phyloP scores from a whole-genome alignment of 164 flowering plant genomes.

The Paratinospora sagittata region DNA sequence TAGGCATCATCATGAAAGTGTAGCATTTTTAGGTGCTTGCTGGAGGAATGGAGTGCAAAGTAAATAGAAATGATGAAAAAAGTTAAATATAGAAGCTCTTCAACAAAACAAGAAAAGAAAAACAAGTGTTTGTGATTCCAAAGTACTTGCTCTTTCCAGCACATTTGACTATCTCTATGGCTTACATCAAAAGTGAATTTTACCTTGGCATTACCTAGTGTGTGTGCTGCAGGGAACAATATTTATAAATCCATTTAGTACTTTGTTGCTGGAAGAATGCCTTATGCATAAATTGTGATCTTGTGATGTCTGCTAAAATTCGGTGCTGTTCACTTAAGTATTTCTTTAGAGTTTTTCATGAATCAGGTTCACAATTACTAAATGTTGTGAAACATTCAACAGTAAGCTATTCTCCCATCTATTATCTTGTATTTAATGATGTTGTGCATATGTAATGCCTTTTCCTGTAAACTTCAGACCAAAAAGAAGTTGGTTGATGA shows the following conservation, averaged over 20 bases:
- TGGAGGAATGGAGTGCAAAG: not conserved
- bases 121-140: not conserved
- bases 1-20: not conserved
- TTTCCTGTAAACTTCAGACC: conserved; percentile 28
- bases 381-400: not conserved
- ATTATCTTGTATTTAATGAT: not conserved
- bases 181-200: not conserved
- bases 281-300: not conserved
- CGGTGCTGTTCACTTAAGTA: not conserved
- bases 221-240: not conserved
- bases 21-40: not conserved
- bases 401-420: not conserved
- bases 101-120: not conserved
- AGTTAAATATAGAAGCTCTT: not conserved
- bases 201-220: not conserved
- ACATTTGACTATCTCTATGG: not conserved
- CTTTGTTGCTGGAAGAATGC: not conserved
- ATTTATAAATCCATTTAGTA: not conserved
- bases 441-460: not conserved
- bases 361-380: not conserved
- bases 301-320: not conserved
- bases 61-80: not conserved
- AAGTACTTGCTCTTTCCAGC: not conserved
- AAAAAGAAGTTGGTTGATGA: conserved; percentile 44
- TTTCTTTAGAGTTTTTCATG: not conserved